These are phyloP conservation scores for Ramaria rubella DNA, from an alignment of 768 basidiomycete genomes.

Conservation along the genomic window DNA sequence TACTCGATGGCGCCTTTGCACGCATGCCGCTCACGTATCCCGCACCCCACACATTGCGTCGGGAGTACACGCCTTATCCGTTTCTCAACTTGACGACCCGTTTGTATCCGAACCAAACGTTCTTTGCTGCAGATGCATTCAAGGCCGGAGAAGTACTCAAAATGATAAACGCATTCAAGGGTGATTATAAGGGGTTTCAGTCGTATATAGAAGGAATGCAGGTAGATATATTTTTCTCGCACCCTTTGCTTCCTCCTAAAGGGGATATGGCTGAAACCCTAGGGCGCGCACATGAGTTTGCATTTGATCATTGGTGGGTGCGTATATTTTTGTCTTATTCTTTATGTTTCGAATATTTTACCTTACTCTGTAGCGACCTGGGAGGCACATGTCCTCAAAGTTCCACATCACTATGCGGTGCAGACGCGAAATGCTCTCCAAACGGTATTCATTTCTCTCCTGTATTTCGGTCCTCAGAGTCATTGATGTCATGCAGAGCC, in stretches of 20 bases:
- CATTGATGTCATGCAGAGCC: conserved; percentile 22
- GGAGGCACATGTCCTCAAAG: conserved; percentile 23
- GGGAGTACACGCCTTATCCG: conserved; percentile 30
- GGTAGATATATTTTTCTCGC: conserved; percentile 13
- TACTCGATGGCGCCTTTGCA: conserved; percentile 25
- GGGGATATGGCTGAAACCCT: not conserved
- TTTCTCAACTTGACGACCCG: conserved; percentile 15
- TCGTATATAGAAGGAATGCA: conserved; percentile 22
- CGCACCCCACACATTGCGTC: conserved; percentile 26
- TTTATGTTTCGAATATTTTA: not conserved
- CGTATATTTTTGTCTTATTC: too few relatives aligned
- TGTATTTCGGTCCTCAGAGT: not conserved
- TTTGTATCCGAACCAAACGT: conserved; percentile 17
- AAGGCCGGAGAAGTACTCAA: conserved; percentile 18
- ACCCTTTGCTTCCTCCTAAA: too few relatives aligned
- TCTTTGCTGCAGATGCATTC: conserved; percentile 24
- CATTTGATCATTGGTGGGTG: conserved; percentile 30
- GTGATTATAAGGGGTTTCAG: conserved; percentile 30
- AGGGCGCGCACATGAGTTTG: conserved; percentile 29
- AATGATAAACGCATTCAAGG: conserved; percentile 23
- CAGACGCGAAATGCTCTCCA: conserved; percentile 24
- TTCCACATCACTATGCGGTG: conserved; percentile 15
- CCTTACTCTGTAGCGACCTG: conserved; percentile 20
- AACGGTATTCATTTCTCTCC: conserved; percentile 21
- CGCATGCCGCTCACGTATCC: conserved; percentile 26